These are phyloP conservation scores for Malassezia nana DNA, from an alignment of 1,284 basidiomycete genomes.

Conservation along the genomic window DNA sequence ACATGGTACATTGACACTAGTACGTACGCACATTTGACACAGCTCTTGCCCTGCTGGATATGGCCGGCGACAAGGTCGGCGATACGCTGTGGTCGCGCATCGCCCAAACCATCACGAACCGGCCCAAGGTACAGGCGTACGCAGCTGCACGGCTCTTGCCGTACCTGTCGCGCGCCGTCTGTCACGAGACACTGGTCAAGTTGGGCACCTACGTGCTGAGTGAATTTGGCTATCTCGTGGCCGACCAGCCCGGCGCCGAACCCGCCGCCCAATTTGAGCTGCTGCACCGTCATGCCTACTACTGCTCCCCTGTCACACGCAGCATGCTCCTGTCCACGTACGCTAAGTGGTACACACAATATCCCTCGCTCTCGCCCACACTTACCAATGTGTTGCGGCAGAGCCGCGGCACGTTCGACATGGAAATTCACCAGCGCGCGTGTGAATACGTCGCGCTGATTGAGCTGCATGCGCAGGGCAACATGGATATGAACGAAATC, in stretches of 20 bases:
- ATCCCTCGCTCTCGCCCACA: constrained; percentile 93
- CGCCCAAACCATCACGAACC: constrained; percentile 95
- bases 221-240: constrained; percentile 85
- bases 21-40: constrained; percentile 56
- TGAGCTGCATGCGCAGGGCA: constrained; percentile 18
- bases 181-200: constrained; percentile 94
- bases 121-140: constrained; percentile 79
- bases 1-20: constrained; percentile 49
- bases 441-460: constrained; percentile 53
- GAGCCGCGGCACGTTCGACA: constrained; percentile 71
- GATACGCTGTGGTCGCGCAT: constrained; percentile 99
- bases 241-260: constrained; percentile 82
- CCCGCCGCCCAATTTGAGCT: constrained; percentile 91
- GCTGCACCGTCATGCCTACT: constrained; percentile 87
- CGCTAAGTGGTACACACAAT: constrained; percentile 98
- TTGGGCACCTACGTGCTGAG: constrained; percentile 90
- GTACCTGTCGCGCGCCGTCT: constrained; percentile 74
- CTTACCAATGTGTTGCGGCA: constrained; percentile 73
- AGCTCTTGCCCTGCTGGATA: constrained; percentile 83
- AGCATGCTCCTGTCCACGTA: constrained; percentile 90
- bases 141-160: constrained; percentile 66
- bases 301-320: constrained; percentile 82
- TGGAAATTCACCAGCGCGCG: constrained; percentile 92
- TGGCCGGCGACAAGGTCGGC: constrained; percentile 94
- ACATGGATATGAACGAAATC: not conserved